Evolutionary conservation across 768 basidiomycete genomes (phyloP), one percentile per base, ranked within the genome.

Genomic region (Guyanaporus albipodus): DNA sequence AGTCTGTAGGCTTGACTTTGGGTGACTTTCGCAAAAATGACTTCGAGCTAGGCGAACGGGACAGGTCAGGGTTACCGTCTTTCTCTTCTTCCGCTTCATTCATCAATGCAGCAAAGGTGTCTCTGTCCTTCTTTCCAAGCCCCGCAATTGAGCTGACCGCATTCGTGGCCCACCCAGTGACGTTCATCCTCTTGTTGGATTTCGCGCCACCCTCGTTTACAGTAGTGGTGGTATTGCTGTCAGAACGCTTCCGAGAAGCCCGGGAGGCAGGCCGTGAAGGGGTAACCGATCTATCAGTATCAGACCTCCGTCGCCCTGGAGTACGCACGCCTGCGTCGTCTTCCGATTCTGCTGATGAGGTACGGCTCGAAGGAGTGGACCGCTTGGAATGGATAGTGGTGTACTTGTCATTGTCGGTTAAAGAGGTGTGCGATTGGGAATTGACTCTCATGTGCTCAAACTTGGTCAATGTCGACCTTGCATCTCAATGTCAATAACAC

Each of bases 171-270:
- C 87, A 88, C 46, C 66, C 66, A 22, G 61, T 49, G 11, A 67
- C 59, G 32, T 59, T 68, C 44, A 63, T 57, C 58, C 70, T 69
- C 57, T 73, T 74, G 48, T 65, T 69, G 17, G 62, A 29, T 50
- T 73, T 73, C 18, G 44, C 31, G 17, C 67, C 66, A 26, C 67
- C 59, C 24, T 67, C 66, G 4, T 67, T 70, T 33, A 67, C 68
- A 37, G 53, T 63, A 2, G 67, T 55, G 9, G 76, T 73, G 12
- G 68, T 71, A 2, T 58, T 70, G 53, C 85, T 87, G 52, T 82
- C 80, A 2, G 82, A 69, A 5, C 86, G 78, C 57, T 79, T 83
- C 33, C 85, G 73, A 2, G 82, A 81, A n/a, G 77, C 61, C n/a
- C 77, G 70, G 4, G 82, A 85, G 2, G 71, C 48, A 1, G 82